A percentile compares a stretch with the other conserved stretches of the same genome.
Evolutionary conservation across 1,284 basidiomycete genomes (phyloP).

Genomic region (Clitocybe nebularis): DNA sequence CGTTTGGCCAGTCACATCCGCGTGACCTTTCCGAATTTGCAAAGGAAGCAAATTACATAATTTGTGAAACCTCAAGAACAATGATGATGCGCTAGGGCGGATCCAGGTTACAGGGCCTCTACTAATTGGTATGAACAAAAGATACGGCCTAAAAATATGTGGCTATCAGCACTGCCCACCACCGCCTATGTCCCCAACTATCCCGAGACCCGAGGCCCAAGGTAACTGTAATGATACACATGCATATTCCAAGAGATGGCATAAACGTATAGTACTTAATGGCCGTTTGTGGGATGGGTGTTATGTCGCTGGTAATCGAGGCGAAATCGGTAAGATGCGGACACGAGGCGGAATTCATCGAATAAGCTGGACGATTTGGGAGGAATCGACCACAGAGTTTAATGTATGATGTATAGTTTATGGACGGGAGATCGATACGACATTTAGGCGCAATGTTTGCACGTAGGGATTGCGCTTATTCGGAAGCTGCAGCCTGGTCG

Average conservation of each 20-base stretch:
- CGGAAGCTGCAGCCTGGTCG: constrained; percentile 12
- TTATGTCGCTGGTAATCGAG: constrained; percentile 21
- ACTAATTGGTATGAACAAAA: constrained; percentile 1
- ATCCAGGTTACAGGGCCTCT: constrained; percentile 3
- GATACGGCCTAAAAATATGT: constrained; percentile 10
- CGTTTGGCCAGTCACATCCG: constrained; percentile 11
- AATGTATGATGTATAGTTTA: constrained; percentile 15
- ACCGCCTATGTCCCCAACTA: constrained; percentile 12
- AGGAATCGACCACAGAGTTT: constrained; percentile 13
- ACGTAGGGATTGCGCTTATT: too few relatives aligned
- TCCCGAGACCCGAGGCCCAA: constrained; percentile 15
- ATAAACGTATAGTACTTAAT: constrained; percentile 27
- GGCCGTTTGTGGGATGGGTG: constrained; percentile 15
- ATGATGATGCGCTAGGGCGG: not conserved
- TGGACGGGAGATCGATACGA: not conserved
- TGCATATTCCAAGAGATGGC: constrained; percentile 32
- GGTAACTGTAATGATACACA: constrained; percentile 27
- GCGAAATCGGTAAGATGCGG: constrained; percentile 20
- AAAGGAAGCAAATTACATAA: not conserved
- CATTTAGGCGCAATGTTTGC: too few relatives aligned
- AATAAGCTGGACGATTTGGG: constrained; percentile 9
- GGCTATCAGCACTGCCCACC: constrained; percentile 12
- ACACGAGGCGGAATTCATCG: constrained; percentile 14
- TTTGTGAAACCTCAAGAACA: constrained; percentile 4
- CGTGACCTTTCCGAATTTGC: constrained; percentile 8